Evolutionary conservation across 768 basidiomycete genomes (phyloP), one percentile per base, ranked within the genome.

Genomic region (Thelephora aurantiotincta): DNA sequence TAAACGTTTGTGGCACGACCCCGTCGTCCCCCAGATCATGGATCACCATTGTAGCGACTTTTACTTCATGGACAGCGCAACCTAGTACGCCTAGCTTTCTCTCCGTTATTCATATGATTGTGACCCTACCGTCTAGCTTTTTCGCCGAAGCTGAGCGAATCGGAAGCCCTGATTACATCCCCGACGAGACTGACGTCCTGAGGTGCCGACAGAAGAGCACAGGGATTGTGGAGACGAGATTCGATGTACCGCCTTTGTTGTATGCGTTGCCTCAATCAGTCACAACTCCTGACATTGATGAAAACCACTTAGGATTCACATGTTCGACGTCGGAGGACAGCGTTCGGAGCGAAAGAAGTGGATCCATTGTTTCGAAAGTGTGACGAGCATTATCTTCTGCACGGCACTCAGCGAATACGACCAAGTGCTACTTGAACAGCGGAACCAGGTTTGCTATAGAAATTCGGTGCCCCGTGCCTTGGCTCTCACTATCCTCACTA

Each of bases 1-100:
- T 36, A 67, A 74, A 50, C 67, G 82, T 36, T 63, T 86, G 1
- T 81, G 80, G 79, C 72, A 77, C 47, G 83, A 87, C 57, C 75
- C 78, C 9, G 72, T 81, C 45, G 66, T 68, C 44, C 57, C 65
- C 6, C 60, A 62, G 11, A 58, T 75, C 9, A 71, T 75, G 70
- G 72, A 74, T 33, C 14, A 18, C 7, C 77, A 80, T 52, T 66
- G 68, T 18, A 77, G 69, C 59, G 80, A 91, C 46, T 94, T 94
- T 57, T 93, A 94, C 59, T 68, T 96, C 12, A 94, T 93, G 89
- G 93, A 96, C 60, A 86, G 78, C n/a, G 93, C 93, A 0, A 71
- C 71, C 38, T 94, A 94, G 87, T 89, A 55, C 59, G 84, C 74
- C 11, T 36, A 7, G 20, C 7, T 23, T 37, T 30, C 22, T 41